phyloP scores from a whole-genome alignment of 148 eudicot genomes.

The Cornus kousa region DNA sequence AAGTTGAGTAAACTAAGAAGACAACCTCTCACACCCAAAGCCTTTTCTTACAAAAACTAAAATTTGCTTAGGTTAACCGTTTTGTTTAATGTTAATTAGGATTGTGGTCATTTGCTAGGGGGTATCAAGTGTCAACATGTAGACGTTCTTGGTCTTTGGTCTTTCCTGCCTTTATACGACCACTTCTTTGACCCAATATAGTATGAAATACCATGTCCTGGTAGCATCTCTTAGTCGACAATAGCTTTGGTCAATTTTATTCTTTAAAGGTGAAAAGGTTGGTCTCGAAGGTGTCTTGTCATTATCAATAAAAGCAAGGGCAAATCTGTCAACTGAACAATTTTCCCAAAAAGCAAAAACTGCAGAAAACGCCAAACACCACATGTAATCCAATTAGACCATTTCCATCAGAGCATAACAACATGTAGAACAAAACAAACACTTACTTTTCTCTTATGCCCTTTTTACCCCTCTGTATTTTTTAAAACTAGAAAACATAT shows the following conservation, averaged over 20 bases:
- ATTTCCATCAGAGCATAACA: constrained; percentile 24
- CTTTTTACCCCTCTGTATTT: constrained; percentile 31
- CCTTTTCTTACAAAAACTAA: too few species aligned
- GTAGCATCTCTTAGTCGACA: background rate
- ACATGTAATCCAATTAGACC: constrained; percentile 25
- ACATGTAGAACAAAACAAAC: constrained; percentile 44
- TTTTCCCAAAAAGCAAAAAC: background rate
- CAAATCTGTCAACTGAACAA: constrained; percentile 29
- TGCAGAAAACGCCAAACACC: constrained; percentile 13
- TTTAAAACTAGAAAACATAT: background rate
- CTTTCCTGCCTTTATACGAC: background rate
- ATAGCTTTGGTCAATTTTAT: background rate
- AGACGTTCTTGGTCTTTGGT: too few species aligned
- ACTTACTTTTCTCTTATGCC: constrained; percentile 43
- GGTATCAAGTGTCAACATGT: too few species aligned
- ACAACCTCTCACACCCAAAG: too few species aligned
- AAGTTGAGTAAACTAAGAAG: too few species aligned
- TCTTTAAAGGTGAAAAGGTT: background rate
- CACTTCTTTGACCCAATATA: too few species aligned
- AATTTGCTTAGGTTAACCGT: too few species aligned
- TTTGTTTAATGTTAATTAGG: too few species aligned
- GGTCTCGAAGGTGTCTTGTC: background rate
- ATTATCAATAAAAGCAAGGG: constrained; percentile 12
- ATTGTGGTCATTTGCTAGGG: too few species aligned
- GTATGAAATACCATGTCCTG: background rate